phyloP scores from a whole-genome alignment of 805 yeast genomes.

The Cyberlindnera xishuangbannaensis region DNA sequence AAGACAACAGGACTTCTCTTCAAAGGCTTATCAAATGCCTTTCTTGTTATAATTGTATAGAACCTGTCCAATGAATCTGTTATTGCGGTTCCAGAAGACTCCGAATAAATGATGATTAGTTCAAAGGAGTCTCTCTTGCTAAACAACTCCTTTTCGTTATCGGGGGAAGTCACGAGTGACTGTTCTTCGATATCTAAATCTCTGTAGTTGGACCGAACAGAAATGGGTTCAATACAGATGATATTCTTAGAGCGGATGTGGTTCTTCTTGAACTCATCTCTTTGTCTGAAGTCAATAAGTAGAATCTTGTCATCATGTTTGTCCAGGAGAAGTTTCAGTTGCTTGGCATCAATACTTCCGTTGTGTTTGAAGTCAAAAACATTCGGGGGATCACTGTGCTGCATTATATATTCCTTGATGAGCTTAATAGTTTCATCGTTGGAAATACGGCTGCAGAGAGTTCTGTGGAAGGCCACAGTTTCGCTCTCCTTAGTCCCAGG shows the following conservation, averaged over 20 bases:
- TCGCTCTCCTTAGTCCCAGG: neutral
- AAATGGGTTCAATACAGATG: slow-evolving; percentile 72
- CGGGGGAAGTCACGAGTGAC: slow-evolving; percentile 52
- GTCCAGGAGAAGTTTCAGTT: slow-evolving; percentile 11
- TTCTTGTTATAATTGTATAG: slow-evolving; percentile 28
- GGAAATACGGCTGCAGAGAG: slow-evolving; percentile 1
- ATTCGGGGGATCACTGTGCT: slow-evolving; percentile 4
- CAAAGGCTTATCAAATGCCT: slow-evolving; percentile 31
- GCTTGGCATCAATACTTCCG: slow-evolving; percentile 12
- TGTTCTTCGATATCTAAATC: slow-evolving; percentile 64
- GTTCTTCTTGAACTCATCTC: slow-evolving; percentile 50
- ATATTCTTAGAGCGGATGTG: slow-evolving; percentile 59
- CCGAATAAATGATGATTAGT: slow-evolving; percentile 51
- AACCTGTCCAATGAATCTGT: slow-evolving; percentile 8
- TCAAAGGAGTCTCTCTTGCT: slow-evolving; percentile 49
- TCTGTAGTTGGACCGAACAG: slow-evolving; percentile 42
- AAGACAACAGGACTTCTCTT: slow-evolving; percentile 40
- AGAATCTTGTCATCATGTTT: slow-evolving; percentile 31
- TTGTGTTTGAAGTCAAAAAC: slow-evolving; percentile 13
- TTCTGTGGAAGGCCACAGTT: slow-evolving; percentile 1
- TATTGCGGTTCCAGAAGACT: slow-evolving; percentile 2
- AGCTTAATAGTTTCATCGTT: slow-evolving; percentile 5
- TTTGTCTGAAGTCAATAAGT: slow-evolving; percentile 67
- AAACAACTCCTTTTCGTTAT: slow-evolving; percentile 49
- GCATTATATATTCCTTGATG: slow-evolving; percentile 5